Percentiles rank a stretch among this genome's conserved stretches.
phyloP scores from a whole-genome alignment of 768 basidiomycete species.

The Suillus luteus region DNA sequence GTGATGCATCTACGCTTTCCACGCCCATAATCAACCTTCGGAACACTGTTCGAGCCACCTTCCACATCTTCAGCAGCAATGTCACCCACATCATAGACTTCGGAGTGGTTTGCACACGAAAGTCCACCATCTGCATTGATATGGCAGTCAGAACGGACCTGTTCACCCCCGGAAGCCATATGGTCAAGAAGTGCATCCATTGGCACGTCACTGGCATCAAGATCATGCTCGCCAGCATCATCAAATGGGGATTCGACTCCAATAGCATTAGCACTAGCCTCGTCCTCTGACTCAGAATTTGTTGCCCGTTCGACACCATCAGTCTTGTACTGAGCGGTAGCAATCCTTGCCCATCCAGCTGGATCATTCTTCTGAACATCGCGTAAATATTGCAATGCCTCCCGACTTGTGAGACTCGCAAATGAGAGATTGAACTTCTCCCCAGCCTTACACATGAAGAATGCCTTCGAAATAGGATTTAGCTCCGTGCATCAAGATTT shows the following conservation, averaged over 20 bases:
- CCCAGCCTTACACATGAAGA: neutral
- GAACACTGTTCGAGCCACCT: neutral
- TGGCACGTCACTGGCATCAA: neutral
- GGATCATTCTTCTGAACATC: neutral
- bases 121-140: too few relatives aligned
- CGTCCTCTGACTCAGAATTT: neutral
- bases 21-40: too few relatives aligned
- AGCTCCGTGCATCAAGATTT: neutral
- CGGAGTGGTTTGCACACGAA: neutral
- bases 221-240: neutral
- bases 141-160: neutral
- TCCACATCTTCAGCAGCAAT: neutral
- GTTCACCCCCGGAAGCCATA: neutral
- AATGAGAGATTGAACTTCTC: neutral
- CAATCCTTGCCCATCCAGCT: neutral
- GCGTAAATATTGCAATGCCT: neutral
- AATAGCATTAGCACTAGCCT: neutral
- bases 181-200: neutral
- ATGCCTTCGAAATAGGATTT: neutral
- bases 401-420: neutral
- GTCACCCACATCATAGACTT: constrained; percentile 1
- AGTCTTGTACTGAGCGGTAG: too few relatives aligned
- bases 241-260: neutral
- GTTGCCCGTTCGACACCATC: neutral
- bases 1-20: too few relatives aligned